Percentiles rank a stretch among this genome's conserved stretches.
These are phyloP conservation scores for Mimosa pudica DNA, from an alignment of 306 rosid species.

Conservation along the genomic window DNA sequence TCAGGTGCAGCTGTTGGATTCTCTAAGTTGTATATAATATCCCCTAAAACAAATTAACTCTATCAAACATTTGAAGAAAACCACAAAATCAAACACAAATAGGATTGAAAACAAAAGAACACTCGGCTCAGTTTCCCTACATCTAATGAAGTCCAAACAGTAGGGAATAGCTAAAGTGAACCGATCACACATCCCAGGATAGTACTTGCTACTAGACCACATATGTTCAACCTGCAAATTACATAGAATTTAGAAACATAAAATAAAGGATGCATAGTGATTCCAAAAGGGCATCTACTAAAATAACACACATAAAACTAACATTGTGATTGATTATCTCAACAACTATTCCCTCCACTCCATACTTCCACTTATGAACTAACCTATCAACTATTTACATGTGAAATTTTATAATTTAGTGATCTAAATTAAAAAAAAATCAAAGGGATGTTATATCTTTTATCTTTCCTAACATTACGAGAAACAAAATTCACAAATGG, in stretches of 20 bases:
- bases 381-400: too few relatives aligned
- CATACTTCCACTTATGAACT: too few relatives aligned
- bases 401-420: too few relatives aligned
- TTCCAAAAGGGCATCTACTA: background rate
- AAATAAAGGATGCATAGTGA: background rate
- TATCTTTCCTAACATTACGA: background rate
- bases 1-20: slow-evolving; percentile 77
- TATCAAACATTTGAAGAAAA: slow-evolving; percentile 14
- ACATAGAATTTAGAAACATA: background rate
- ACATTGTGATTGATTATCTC: background rate
- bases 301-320: background rate
- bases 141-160: slow-evolving; percentile 83
- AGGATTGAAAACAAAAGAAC: background rate
- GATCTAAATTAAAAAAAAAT: too few relatives aligned
- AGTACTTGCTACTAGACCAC: slow-evolving; percentile 80
- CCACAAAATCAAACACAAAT: background rate
- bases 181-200: slow-evolving; percentile 64
- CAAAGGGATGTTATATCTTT: too few relatives aligned
- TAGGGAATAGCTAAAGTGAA: slow-evolving; percentile 81
- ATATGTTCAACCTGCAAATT: slow-evolving; percentile 70
- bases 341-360: too few relatives aligned
- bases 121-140: slow-evolving; percentile 41
- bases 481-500: background rate
- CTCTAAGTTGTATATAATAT: slow-evolving; percentile 62
- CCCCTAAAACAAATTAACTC: slow-evolving; percentile 62